Conservation (phyloP, 2,329 filamentous ascomycete species). For the Aspergillus spinulosporus region DNA sequence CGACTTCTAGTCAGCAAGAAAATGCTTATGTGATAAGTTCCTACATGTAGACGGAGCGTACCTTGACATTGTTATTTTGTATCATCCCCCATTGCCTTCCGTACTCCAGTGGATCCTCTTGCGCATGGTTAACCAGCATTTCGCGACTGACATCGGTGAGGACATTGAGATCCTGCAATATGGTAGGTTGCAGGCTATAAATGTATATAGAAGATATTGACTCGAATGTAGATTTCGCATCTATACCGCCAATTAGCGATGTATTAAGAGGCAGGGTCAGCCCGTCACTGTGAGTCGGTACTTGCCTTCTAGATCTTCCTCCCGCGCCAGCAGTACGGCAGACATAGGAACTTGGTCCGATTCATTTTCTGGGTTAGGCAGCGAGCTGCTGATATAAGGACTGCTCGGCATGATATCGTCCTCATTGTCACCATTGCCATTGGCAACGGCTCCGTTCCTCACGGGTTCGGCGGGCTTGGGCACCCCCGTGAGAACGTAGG, state of each 20-base stretch:
- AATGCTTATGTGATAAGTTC: background rate
- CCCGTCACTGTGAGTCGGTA: background rate
- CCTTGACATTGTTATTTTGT: constrained; percentile 67
- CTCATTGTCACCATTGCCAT: constrained; percentile 60
- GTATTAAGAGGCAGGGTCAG: background rate
- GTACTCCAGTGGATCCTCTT: constrained; percentile 60
- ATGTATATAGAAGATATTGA: constrained; percentile 78
- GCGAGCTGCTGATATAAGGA: constrained; percentile 66
- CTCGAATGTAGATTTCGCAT: constrained; percentile 66
- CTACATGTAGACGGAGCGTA: constrained; percentile 21
- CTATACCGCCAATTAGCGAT: constrained; percentile 45
- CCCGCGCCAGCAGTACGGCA: constrained; percentile 66
- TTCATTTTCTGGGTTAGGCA: constrained; percentile 54
- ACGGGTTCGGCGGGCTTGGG: constrained; percentile 47
- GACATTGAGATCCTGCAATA: constrained; percentile 69
- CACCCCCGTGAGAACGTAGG: constrained; percentile 80
- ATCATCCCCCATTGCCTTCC: constrained; percentile 72
- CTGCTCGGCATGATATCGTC: constrained; percentile 64
- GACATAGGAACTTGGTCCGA: constrained; percentile 56
- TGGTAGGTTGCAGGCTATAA: constrained; percentile 76
- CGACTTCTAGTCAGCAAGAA: background rate
- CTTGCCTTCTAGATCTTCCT: constrained; percentile 71
- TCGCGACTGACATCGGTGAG: constrained; percentile 70
- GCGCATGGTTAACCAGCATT: constrained; percentile 55
- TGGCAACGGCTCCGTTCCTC: constrained; percentile 42